Conservation (phyloP, 2,329 filamentous ascomycete genomes). For the Penicillium brasilianum region DNA sequence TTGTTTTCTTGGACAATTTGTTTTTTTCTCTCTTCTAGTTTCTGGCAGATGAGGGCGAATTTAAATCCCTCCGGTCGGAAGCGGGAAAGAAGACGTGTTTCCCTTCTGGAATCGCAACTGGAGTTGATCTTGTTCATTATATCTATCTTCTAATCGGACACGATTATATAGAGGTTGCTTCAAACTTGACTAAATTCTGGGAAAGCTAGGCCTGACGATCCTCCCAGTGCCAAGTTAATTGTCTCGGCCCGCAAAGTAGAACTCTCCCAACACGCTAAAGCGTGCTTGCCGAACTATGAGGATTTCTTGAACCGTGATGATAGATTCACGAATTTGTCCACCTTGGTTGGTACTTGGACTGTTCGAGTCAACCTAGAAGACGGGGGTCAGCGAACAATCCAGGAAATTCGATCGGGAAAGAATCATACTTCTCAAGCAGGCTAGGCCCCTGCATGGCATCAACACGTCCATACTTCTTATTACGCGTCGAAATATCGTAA, state of each 20-base stretch:
- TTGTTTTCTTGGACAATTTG: conserved; percentile 6
- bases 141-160: conserved; percentile 6
- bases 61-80: conserved; percentile 16
- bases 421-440: conserved; percentile 82
- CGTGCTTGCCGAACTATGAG: conserved; percentile 36
- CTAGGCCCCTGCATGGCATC: conserved; percentile 88
- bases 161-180: conserved; percentile 11
- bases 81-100: conserved; percentile 3
- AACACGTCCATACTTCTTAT: conserved; percentile 92
- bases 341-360: conserved; percentile 63
- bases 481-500: conserved; percentile 86
- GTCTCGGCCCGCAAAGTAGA: not conserved
- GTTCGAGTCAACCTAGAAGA: conserved; percentile 65
- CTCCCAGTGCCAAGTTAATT: not conserved
- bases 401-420: not conserved
- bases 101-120: not conserved
- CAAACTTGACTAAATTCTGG: conserved; percentile 2
- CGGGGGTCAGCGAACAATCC: conserved; percentile 25
- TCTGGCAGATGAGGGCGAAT: conserved; percentile 12
- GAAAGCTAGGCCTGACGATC: conserved; percentile 21
- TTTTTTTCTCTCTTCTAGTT: not conserved
- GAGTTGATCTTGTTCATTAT: conserved; percentile 11
- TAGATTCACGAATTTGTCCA: conserved; percentile 71
- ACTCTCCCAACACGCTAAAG: not conserved
- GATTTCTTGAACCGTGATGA: conserved; percentile 74